Conservation (phyloP, 2,329 filamentous ascomycete genomes). For the Raffaelea arxii region DNA sequence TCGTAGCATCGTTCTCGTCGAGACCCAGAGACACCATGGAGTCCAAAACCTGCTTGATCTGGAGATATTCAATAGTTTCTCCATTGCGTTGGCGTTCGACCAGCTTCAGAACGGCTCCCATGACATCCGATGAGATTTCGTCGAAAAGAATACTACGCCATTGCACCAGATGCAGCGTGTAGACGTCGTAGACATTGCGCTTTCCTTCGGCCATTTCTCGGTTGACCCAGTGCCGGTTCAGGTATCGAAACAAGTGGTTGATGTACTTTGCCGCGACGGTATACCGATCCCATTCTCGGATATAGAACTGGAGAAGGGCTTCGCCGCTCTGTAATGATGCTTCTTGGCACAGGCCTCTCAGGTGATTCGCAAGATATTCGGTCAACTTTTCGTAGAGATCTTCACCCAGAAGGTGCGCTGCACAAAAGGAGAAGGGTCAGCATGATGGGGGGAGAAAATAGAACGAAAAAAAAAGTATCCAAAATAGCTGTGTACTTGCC, state of each 20-base stretch:
- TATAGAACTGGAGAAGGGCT: constrained; percentile 84
- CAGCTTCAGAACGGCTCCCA: constrained; percentile 87
- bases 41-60: constrained; percentile 95
- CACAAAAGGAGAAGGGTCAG: not conserved
- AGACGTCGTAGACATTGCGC: constrained; percentile 96
- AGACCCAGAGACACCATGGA: constrained; percentile 92
- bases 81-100: constrained; percentile 96
- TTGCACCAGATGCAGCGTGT: constrained; percentile 89
- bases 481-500: constrained; percentile 34
- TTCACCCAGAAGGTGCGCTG: constrained; percentile 88
- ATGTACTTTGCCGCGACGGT: constrained; percentile 95
- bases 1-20: constrained; percentile 85
- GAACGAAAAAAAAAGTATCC: not conserved
- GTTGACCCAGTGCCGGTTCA: constrained; percentile 98
- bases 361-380: constrained; percentile 70
- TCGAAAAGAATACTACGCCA: constrained; percentile 91
- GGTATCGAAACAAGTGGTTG: constrained; percentile 90
- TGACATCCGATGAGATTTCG: constrained; percentile 75
- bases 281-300: constrained; percentile 92
- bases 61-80: constrained; percentile 92
- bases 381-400: constrained; percentile 91
- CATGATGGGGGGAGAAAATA: not conserved
- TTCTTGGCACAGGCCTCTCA: constrained; percentile 58
- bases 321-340: constrained; percentile 81
- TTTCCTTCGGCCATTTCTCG: constrained; percentile 98